Percentiles rank a stretch among this genome's conserved stretches.
Evolutionary conservation across 1,284 basidiomycete species (phyloP).

Genomic region (Ceratobasidium sp.): DNA sequence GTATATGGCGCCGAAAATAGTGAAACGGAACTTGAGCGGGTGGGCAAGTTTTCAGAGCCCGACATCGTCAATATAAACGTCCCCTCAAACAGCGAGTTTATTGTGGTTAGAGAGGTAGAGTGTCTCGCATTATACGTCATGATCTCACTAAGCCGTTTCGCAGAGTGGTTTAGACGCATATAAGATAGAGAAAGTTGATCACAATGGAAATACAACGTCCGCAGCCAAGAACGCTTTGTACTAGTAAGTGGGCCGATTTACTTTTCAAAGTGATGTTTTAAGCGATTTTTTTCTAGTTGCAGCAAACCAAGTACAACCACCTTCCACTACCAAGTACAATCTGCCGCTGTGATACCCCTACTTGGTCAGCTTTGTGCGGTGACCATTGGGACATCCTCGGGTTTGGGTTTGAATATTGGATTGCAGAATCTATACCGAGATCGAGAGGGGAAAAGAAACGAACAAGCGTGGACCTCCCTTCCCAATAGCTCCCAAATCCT

Average conservation of each 20-base stretch:
- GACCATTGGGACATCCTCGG: slow-evolving; percentile 6
- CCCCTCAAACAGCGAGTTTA: slow-evolving; percentile 1
- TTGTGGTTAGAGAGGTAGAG: slow-evolving; percentile 20
- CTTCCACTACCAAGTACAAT: slow-evolving; percentile 1
- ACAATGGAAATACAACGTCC: slow-evolving; percentile 20
- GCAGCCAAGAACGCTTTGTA: not conserved
- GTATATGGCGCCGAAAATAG: not conserved
- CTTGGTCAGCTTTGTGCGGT: slow-evolving; percentile 19
- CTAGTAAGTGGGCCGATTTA: not conserved
- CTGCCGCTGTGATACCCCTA: not conserved
- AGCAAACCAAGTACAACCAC: slow-evolving; percentile 2
- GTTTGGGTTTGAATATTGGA: slow-evolving; percentile 1
- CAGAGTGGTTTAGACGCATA: slow-evolving; percentile 19
- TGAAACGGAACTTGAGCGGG: not conserved
- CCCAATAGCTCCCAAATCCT: not conserved
- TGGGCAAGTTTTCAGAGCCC: not conserved
- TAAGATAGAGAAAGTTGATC: slow-evolving; percentile 17
- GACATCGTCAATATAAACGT: slow-evolving; percentile 3
- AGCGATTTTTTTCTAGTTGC: not conserved
- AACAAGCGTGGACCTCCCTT: not conserved
- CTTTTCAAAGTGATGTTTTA: not conserved
- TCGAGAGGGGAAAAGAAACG: slow-evolving; percentile 7
- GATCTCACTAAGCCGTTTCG: not conserved
- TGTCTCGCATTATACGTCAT: not conserved
- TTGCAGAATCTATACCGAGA: not conserved